phyloP scores from a whole-genome alignment of 108 stramenopile genomes.

The Cyclotella sp. region DNA sequence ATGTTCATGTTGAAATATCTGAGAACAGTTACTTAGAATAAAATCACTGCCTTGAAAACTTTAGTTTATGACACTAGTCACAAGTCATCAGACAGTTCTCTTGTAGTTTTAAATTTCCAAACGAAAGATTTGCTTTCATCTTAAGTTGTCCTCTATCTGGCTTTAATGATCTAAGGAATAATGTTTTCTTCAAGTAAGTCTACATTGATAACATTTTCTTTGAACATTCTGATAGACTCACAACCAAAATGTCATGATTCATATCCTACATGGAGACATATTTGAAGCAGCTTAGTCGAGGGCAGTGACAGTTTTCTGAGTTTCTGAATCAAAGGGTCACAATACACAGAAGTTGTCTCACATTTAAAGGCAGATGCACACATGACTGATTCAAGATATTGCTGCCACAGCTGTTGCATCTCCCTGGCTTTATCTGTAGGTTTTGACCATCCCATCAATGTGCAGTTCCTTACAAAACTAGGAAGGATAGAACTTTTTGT shows the following conservation, averaged over 20 bases:
- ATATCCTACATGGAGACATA: constrained; percentile 60
- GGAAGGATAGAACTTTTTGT: constrained; percentile 59
- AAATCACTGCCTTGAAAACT: too few species aligned
- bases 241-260: constrained; percentile 38
- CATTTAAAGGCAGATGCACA: not conserved
- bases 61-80: too few species aligned
- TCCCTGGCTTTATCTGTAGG: too few species aligned
- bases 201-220: constrained; percentile 45
- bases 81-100: too few species aligned
- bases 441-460: constrained; percentile 53
- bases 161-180: constrained; percentile 11
- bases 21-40: too few species aligned
- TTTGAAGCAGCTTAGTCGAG: constrained; percentile 42
- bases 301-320: constrained; percentile 41
- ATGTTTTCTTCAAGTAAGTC: constrained; percentile 58
- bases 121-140: too few species aligned
- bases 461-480: constrained; percentile 41
- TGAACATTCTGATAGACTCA: constrained; percentile 37
- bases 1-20: too few species aligned
- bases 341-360: too few species aligned
- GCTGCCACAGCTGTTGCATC: constrained; percentile 57
- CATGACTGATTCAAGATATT: constrained; percentile 31
- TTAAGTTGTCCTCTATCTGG: too few species aligned
- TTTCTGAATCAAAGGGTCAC: constrained; percentile 24
- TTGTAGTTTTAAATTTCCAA: too few species aligned